Conservation (phyloP, 257 asterid species). For the Craterostigma plantagineum region DNA sequence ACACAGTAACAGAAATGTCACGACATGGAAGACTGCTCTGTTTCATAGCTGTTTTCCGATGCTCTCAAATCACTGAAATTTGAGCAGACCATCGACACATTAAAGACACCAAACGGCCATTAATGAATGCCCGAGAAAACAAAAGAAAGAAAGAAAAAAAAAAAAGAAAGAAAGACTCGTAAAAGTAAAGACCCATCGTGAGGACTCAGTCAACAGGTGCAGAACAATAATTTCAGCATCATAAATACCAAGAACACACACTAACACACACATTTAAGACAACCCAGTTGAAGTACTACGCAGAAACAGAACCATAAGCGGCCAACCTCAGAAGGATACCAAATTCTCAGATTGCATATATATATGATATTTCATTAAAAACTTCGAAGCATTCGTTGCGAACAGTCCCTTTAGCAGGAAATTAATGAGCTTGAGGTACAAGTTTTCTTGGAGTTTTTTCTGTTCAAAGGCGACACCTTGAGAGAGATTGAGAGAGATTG, state of each 20-base stretch:
- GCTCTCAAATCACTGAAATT: constrained; percentile 34
- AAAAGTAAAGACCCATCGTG: constrained; percentile 19
- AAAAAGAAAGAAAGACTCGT: constrained; percentile 10
- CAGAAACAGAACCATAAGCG: too few species aligned
- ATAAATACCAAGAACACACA: constrained; percentile 21
- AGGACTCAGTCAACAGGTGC: constrained; percentile 25
- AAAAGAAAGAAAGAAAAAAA: constrained; percentile 1
- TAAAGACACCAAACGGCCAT: constrained; percentile 10
- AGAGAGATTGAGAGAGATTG: constrained; percentile 13
- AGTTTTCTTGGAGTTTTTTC: too few species aligned
- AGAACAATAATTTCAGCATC: constrained; percentile 21
- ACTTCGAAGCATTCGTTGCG: too few species aligned
- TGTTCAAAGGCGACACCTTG: too few species aligned
- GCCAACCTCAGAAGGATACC: too few species aligned
- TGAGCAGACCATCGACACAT: constrained; percentile 7
- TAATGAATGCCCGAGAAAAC: constrained; percentile 27
- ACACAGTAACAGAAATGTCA: constrained; percentile 9
- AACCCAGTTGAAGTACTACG: constrained; percentile 9
- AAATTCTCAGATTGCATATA: too few species aligned
- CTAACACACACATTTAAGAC: constrained; percentile 13
- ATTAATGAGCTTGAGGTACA: too few species aligned
- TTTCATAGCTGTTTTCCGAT: constrained; percentile 12
- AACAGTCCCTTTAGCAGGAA: too few species aligned
- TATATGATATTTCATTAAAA: too few species aligned
- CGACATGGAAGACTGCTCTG: constrained; percentile 15